phyloP scores from a whole-genome alignment of 495 filamentous ascomycete genomes.

The Friedmanniomyces endolithicus region DNA sequence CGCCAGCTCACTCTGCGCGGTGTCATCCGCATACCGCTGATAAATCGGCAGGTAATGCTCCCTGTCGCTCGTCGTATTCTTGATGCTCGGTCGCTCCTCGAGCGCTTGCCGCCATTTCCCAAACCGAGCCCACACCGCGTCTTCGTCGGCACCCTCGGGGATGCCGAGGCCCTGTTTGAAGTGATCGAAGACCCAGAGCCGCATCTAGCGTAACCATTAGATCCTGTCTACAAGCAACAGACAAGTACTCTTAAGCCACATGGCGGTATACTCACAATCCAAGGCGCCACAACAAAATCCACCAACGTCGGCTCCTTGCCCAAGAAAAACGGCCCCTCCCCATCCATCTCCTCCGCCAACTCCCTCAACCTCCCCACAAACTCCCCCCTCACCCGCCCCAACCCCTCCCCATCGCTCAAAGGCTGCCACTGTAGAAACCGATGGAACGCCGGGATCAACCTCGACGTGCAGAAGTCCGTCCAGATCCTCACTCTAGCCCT shows the following conservation, averaged over 20 bases:
- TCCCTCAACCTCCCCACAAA: conserved; percentile 41
- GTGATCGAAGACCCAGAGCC: conserved; percentile 57
- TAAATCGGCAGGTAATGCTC: conserved; percentile 53
- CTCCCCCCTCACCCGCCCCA: conserved; percentile 37
- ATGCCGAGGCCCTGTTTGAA: conserved; percentile 55
- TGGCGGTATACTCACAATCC: conserved; percentile 36
- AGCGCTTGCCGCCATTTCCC: conserved; percentile 47
- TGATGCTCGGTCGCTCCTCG: conserved; percentile 42
- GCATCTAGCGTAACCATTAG: conserved; percentile 25
- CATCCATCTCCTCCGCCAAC: conserved; percentile 48
- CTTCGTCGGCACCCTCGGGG: conserved; percentile 37
- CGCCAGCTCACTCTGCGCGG: conserved; percentile 55
- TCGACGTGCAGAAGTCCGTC: conserved; percentile 53
- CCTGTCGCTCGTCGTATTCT: conserved; percentile 49
- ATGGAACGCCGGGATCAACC: conserved; percentile 53
- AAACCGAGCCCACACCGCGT: conserved; percentile 48
- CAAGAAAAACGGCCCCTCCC: conserved; percentile 50
- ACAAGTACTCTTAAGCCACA: too few relatives aligned
- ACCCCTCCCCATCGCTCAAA: conserved; percentile 20
- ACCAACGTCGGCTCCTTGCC: conserved; percentile 44
- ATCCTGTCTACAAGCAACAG: too few relatives aligned
- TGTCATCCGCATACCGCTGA: conserved; percentile 58
- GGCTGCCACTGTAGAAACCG: conserved; percentile 51
- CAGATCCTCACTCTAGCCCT: conserved; percentile 51
- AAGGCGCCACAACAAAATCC: conserved; percentile 54